Evolutionary conservation across 352 stramenopile genomes (phyloP), one percentile per base, ranked within the genome.

Genomic region (Pythium dissotocum): DNA sequence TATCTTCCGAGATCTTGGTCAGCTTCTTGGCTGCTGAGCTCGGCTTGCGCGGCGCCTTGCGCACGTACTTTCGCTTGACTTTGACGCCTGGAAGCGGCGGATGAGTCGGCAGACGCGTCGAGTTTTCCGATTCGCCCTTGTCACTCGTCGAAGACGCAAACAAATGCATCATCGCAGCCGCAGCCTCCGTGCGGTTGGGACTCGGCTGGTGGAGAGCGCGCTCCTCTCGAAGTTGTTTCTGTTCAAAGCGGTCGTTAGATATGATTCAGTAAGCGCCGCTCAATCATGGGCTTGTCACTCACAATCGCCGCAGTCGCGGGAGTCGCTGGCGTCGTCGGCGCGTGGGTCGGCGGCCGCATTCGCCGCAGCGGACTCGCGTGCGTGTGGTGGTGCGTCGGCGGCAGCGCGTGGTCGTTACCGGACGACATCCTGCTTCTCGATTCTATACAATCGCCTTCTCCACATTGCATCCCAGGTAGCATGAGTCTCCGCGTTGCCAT

Each of bases 141-240:
- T 73, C 57, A 21, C 28, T 67, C 7, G 64, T 53, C 0, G 79
- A 83, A 0, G 79, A 85, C 14, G 81, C 73, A 46, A 94, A 78
- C 16, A 94, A 56, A 63, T 91, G 77, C 83, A 94, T 88, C 85
- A 94, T 94, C 24, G 85, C 85, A 1, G 83, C 79, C 2, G 85
- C 85, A 16, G 85, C 85, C 65, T 94, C 85, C 0, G 83, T 92
- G 53, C 85, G 80, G 59, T 92, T 94, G 24, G 85, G 85, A 69
- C 83, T 92, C 26, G 85, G 85, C 61, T 93, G 78, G 52, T 84
- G 80, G 6, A 89, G 76, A 24, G 63, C 55, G 18, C 65, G 58
- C 4, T 76, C 60, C 7, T 67, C 58, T 16, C 65, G 65, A 7
- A 62, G 44, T 24, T 63, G 40, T 42, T 71, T 46, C 51, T 60